A percentile compares a stretch with the other conserved stretches of the same genome.
Conservation (phyloP, 1,139 yeast genomes). For the Geotrichum carabidarum region DNA sequence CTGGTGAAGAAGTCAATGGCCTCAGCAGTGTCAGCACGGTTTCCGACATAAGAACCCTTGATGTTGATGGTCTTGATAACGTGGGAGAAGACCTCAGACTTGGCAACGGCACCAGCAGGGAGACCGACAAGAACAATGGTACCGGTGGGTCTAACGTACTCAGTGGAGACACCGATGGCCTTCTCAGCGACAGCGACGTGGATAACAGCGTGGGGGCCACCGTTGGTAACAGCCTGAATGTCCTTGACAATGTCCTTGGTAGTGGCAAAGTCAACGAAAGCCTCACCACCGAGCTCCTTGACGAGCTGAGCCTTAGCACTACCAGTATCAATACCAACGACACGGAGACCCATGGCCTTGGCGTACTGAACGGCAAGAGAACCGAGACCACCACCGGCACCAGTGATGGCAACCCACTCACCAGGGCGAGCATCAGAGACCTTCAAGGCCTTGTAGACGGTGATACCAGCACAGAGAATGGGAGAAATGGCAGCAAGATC, state of each 20-base stretch:
- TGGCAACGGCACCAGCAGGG: slow-evolving; percentile 65
- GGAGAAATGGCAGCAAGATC: slow-evolving; percentile 75
- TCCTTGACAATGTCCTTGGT: slow-evolving; percentile 49
- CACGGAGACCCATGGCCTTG: slow-evolving; percentile 75
- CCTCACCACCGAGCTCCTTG: slow-evolving; percentile 62
- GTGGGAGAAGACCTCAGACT: slow-evolving; percentile 57
- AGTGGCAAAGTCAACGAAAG: slow-evolving; percentile 55
- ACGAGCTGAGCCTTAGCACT: slow-evolving; percentile 55
- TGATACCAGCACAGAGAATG: slow-evolving; percentile 74
- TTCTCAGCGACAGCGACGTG: slow-evolving; percentile 74
- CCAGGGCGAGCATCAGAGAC: slow-evolving; percentile 62
- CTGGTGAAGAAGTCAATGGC: slow-evolving; percentile 68
- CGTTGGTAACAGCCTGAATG: slow-evolving; percentile 54
- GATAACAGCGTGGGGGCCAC: slow-evolving; percentile 75
- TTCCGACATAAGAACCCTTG: slow-evolving; percentile 75
- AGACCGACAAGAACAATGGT: slow-evolving; percentile 76
- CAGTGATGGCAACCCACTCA: slow-evolving; percentile 74
- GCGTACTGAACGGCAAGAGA: slow-evolving; percentile 78
- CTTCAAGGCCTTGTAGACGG: slow-evolving; percentile 78
- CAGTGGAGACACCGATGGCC: slow-evolving; percentile 64
- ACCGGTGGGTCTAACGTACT: slow-evolving; percentile 69
- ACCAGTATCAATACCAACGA: slow-evolving; percentile 72
- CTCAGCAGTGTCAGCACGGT: slow-evolving; percentile 73
- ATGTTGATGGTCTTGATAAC: slow-evolving; percentile 62
- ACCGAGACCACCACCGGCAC: slow-evolving; percentile 86